Conservation (phyloP, 2,329 filamentous ascomycete species). For the Paramyrothecium roridum region DNA sequence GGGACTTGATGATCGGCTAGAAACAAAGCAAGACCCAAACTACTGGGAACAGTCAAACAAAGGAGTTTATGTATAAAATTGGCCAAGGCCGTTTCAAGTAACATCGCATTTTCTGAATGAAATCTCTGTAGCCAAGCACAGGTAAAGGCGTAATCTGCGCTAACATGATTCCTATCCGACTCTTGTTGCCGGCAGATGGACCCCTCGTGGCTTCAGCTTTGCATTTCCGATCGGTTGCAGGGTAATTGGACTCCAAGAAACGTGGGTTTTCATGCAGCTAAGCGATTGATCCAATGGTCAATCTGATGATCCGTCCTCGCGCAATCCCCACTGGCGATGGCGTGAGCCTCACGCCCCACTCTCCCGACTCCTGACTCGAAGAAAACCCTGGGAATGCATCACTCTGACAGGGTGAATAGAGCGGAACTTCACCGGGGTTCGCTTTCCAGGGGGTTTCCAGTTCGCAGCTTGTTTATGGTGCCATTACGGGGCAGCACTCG, state of each 20-base stretch:
- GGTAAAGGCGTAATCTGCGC: not conserved
- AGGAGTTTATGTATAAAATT: no score
- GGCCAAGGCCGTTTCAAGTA: no score
- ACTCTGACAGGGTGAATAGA: no score
- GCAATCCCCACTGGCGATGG: not conserved
- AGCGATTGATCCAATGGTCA: not conserved
- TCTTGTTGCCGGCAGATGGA: not conserved
- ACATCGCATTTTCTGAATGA: no score
- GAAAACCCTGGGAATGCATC: not conserved
- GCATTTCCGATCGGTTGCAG: not conserved
- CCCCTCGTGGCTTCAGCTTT: not conserved
- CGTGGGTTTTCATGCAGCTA: not conserved
- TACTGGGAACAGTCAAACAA: not conserved
- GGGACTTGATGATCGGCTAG: conserved; percentile 3
- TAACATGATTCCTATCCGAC: not conserved
- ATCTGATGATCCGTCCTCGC: not conserved
- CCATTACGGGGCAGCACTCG: not conserved
- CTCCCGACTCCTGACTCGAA: not conserved
- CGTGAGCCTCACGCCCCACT: not conserved
- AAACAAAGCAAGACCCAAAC: not conserved
- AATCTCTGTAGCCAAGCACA: not conserved
- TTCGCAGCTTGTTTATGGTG: not conserved
- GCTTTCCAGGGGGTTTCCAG: not conserved
- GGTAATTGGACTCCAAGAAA: not conserved
- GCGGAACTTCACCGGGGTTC: no score